Percentiles rank a stretch among this genome's conserved stretches.
These are phyloP conservation scores for Fulvia fulva DNA, from an alignment of 2,329 filamentous ascomycete species.

Conservation along the genomic window DNA sequence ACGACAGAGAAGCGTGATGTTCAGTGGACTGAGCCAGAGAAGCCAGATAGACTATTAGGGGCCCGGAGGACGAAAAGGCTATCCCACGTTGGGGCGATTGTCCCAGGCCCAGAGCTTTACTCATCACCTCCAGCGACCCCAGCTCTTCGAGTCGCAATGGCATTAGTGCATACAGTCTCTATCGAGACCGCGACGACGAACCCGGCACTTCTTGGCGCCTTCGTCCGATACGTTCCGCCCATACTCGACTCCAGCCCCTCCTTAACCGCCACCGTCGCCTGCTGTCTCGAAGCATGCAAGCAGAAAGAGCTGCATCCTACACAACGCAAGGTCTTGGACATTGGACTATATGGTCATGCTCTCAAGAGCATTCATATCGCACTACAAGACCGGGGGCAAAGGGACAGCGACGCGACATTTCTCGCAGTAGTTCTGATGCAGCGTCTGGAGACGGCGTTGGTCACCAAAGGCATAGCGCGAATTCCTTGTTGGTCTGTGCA, in stretches of 20 bases:
- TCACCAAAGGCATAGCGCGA: neutral
- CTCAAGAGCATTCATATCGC: neutral
- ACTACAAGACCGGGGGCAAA: neutral
- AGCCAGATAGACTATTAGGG: too few relatives aligned
- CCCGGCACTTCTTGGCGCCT: neutral
- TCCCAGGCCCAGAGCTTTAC: too few relatives aligned
- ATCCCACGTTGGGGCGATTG: neutral
- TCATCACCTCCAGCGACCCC: neutral
- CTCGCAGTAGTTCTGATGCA: neutral
- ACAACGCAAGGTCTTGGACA: neutral
- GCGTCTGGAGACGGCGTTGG: neutral
- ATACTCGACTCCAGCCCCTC: neutral
- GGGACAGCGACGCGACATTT: neutral
- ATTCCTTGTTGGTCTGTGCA: conserved; percentile 6
- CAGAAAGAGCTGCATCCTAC: neutral
- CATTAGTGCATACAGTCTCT: neutral
- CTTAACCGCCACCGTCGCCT: conserved; percentile 1
- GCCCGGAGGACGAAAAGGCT: neutral
- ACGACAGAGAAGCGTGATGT: neutral
- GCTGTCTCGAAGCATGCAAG: conserved; percentile 1
- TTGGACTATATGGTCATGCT: neutral
- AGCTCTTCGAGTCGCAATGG: neutral
- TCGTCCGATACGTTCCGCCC: neutral
- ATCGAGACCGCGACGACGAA: neutral
- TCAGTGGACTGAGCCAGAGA: too few relatives aligned